Evolutionary conservation across 345 rosid genomes (phyloP).

Genomic region (sweet orange (Citrus sinensis)): DNA sequence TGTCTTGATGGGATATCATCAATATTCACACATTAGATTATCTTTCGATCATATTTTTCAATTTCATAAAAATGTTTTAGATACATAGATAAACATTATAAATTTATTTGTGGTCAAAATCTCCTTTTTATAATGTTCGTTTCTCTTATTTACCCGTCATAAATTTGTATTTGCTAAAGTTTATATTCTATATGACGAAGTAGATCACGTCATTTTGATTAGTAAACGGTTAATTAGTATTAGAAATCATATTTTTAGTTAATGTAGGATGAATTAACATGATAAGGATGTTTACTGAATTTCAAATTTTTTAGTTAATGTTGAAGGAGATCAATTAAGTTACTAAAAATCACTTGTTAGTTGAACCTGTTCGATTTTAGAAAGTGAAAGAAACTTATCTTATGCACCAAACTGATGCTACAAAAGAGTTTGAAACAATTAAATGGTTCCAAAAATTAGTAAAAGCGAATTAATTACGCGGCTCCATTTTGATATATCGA

Average conservation of each 20-base stretch:
- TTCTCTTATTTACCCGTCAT: not conserved
- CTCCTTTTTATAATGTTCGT: not conserved
- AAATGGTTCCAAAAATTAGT: too few species aligned
- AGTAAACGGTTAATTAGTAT: too few species aligned
- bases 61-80: too few species aligned
- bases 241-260: not conserved
- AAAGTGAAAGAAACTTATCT: not conserved
- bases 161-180: too few species aligned
- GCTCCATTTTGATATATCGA: not conserved
- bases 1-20: too few species aligned
- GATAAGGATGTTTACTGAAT: not conserved
- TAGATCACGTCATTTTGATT: not conserved
- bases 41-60: not conserved
- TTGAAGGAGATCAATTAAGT: not conserved
- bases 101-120: too few species aligned
- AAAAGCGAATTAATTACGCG: too few species aligned
- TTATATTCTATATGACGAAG: too few species aligned
- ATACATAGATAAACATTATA: not conserved
- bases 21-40: too few species aligned
- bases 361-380: not conserved
- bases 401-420: not conserved
- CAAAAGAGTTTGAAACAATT: not conserved
- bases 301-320: not conserved
- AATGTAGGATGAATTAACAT: not conserved
- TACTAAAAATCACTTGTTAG: not conserved